These are phyloP conservation scores for Tylopilus sp. DNA, from an alignment of 768 basidiomycete species.

Conservation along the genomic window DNA sequence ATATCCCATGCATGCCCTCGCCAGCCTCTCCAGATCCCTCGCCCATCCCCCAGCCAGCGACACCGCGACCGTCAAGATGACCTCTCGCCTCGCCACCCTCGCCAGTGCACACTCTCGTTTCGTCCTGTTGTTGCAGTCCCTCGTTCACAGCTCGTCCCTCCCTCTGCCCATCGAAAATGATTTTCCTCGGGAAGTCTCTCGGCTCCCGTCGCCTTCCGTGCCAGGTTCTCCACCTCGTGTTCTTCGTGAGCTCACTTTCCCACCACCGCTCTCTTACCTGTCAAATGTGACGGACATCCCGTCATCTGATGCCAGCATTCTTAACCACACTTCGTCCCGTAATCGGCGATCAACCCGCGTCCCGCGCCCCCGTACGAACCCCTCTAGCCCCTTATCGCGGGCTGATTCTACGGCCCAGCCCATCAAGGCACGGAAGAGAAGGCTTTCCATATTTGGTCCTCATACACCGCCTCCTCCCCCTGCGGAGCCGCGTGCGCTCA, in stretches of 20 bases:
- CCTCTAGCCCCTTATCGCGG: constrained; percentile 24
- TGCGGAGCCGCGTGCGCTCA: constrained; percentile 43
- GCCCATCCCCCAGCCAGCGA: constrained; percentile 31
- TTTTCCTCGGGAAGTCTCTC: constrained; percentile 27
- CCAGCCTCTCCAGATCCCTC: constrained; percentile 41
- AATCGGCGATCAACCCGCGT: not conserved
- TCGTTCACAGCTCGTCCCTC: constrained; percentile 58
- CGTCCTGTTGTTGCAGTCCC: constrained; percentile 68
- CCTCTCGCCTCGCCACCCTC: constrained; percentile 43
- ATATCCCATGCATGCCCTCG: constrained; percentile 68
- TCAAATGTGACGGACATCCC: constrained; percentile 18
- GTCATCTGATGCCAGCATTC: constrained; percentile 3
- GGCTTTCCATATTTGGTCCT: constrained; percentile 39
- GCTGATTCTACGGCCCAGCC: constrained; percentile 6
- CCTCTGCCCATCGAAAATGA: constrained; percentile 47
- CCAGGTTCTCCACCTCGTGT: constrained; percentile 27
- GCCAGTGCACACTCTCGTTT: constrained; percentile 69
- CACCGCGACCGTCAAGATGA: constrained; percentile 15
- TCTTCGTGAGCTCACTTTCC: constrained; percentile 64
- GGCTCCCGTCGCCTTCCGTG: constrained; percentile 11
- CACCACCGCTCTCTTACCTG: constrained; percentile 62
- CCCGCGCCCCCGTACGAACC: constrained; percentile 4
- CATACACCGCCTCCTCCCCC: constrained; percentile 44
- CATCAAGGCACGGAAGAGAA: constrained; percentile 19
- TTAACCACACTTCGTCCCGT: constrained; percentile 2